A percentile compares a stretch with the other conserved stretches of the same genome.
These are phyloP conservation scores for Hygrocybe coccinea DNA, from an alignment of 768 basidiomycete species.

Conservation along the genomic window DNA sequence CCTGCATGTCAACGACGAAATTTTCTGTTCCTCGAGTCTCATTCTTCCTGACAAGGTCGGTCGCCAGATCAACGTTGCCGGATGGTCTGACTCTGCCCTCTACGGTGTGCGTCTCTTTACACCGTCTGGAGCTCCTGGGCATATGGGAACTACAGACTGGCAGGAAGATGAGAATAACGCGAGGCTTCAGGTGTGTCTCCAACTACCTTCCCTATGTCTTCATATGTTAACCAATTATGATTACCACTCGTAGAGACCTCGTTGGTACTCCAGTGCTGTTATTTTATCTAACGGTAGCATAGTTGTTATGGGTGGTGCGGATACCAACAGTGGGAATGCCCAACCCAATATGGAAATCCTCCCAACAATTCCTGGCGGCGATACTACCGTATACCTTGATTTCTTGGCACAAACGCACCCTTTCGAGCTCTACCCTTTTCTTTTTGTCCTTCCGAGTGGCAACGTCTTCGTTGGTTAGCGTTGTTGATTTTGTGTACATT, in stretches of 20 bases:
- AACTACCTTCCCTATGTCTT: not conserved
- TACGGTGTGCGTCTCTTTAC: conserved; percentile 65
- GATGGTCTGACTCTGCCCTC: conserved; percentile 69
- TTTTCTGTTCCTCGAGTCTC: conserved; percentile 73
- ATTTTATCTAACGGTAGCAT: conserved; percentile 71
- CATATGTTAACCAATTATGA: not conserved
- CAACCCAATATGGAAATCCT: conserved; percentile 70
- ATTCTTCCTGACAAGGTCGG: conserved; percentile 71
- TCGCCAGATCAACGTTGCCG: conserved; percentile 61
- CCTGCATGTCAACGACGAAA: conserved; percentile 72
- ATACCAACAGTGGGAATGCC: conserved; percentile 60
- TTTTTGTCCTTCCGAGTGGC: conserved; percentile 64
- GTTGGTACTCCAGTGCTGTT: conserved; percentile 71
- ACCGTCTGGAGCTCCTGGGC: conserved; percentile 63
- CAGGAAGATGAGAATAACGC: conserved; percentile 61
- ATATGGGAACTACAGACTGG: conserved; percentile 74
- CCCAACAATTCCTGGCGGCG: conserved; percentile 60
- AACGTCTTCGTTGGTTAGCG: conserved; percentile 63
- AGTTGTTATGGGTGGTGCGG: conserved; percentile 60
- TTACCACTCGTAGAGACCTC: conserved; percentile 39
- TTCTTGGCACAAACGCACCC: conserved; percentile 71
- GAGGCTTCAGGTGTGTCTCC: conserved; percentile 47
- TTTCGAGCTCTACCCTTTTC: conserved; percentile 76
- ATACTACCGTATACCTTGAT: conserved; percentile 56
- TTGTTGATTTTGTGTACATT: not conserved